Evolutionary conservation across 2,329 filamentous ascomycete genomes (phyloP), one percentile per base, ranked within the genome.

Genomic region (Rachicladosporium sp.): DNA sequence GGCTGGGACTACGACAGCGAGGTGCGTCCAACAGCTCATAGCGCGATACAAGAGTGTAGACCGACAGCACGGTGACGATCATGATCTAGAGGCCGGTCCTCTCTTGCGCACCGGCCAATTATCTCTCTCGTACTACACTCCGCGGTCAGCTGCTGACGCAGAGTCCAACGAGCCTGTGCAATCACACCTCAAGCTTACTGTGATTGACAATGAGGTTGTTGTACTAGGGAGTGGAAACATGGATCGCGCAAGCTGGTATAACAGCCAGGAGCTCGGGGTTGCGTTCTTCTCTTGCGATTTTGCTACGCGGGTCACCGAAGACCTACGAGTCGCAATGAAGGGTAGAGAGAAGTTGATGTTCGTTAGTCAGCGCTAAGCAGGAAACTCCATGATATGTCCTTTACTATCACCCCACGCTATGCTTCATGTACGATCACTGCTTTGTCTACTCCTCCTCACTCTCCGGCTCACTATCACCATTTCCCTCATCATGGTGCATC

Each of bases 231-330:
- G 82, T 11, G 84, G 83, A 1, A 93, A 93, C 55, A 76, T 88
- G 69, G 85, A 93, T 60, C 73, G 84, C 1, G 83, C 85, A 6
- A 88, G 82, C 55, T 91, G 82, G 82, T 88, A 76, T 60, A 91
- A 85, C 4, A 88, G 82, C 57, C 85, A 91, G 60, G 85, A 93
- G 61, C 64, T 91, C 13, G 84, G 84, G 1, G 65, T 91, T 23
- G 69, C 69, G 1, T 65, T 76, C 33, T 68, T 70, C 37, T 65
- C 62, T 3, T 49, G 40, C 6, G 55, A 57, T 0, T 49, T 71
- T 30, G 65, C 65, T 6, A 42, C 29, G 15, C 35, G 40, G 37
- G 40, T 52, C 11, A 36, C 38, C 29, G 29, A 41, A 7, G 33
- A 21, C 10, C 34, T 57, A 33, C 35, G 47, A 19, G n/a, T 21